A percentile compares a stretch with the other conserved stretches of the same genome.
Evolutionary conservation across 768 basidiomycete genomes (phyloP).

Genomic region (Lactarius tabidus): DNA sequence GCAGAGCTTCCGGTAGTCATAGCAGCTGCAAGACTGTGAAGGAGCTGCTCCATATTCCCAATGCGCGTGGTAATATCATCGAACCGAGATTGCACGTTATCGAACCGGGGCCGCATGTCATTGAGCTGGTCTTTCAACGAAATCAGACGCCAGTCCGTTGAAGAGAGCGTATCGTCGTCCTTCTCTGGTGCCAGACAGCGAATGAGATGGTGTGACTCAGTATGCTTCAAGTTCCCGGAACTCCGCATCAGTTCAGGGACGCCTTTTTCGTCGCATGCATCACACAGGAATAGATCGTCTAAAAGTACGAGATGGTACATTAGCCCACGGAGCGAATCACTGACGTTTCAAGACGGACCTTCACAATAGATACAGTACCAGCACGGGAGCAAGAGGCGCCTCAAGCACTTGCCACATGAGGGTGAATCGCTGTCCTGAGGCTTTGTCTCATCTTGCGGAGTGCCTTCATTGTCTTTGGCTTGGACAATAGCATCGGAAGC

Average conservation of each 20-base stretch:
- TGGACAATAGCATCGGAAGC: too few relatives aligned
- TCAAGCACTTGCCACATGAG: conserved; percentile 27
- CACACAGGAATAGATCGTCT: conserved; percentile 8
- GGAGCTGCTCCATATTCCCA: conserved; percentile 3
- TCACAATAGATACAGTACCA: conserved; percentile 3
- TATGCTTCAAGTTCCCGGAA: conserved; percentile 8
- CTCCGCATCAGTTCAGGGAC: conserved; percentile 6
- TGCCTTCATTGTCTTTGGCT: too few relatives aligned
- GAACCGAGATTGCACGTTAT: background rate
- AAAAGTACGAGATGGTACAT: background rate
- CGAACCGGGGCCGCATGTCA: conserved; percentile 5
- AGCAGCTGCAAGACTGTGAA: background rate
- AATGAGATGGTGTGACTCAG: conserved; percentile 9
- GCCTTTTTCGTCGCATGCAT: conserved; percentile 21
- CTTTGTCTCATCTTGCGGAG: too few relatives aligned
- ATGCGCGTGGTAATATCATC: background rate
- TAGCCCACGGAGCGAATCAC: background rate
- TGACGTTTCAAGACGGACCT: background rate
- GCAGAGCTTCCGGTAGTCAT: too few relatives aligned
- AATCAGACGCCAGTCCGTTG: conserved; percentile 8
- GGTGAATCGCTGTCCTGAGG: conserved; percentile 26
- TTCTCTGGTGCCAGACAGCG: conserved; percentile 5
- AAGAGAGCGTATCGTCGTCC: background rate
- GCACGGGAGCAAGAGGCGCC: conserved; percentile 6
- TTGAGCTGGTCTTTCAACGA: conserved; percentile 11